Conservation (phyloP, 306 rosid species). For the Cucurbita pepo region DNA sequence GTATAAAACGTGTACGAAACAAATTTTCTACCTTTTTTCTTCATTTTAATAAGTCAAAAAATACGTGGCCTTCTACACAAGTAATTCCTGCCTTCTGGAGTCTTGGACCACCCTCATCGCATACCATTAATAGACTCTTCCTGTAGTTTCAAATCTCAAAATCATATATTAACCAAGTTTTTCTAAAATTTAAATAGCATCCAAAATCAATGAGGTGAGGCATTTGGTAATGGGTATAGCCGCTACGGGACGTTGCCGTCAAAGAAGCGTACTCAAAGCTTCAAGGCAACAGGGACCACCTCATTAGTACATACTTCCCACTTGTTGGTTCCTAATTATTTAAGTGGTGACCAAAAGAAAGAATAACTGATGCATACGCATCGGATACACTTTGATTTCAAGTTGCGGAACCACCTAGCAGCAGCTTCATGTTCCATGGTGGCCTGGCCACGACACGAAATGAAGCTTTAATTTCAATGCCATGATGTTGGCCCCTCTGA, state of each 20-base stretch:
- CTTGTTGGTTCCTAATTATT: background rate
- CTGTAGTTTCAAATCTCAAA: background rate
- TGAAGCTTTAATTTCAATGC: background rate
- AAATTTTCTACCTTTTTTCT: background rate
- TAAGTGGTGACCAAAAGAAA: background rate
- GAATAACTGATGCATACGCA: background rate
- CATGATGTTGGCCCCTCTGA: background rate
- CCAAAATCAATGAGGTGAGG: too few species aligned
- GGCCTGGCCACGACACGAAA: background rate
- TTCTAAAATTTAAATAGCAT: too few species aligned
- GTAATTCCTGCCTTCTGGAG: background rate
- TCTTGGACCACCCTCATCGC: background rate
- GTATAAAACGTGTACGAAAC: background rate
- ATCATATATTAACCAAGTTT: too few species aligned
- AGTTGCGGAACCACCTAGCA: too few species aligned
- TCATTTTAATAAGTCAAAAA: background rate
- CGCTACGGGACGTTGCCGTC: too few species aligned
- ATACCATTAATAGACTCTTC: background rate
- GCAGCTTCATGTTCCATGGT: too few species aligned
- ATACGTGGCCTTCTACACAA: background rate
- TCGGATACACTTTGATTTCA: background rate
- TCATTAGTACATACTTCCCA: too few species aligned
- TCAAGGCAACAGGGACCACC: too few species aligned
- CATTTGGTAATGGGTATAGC: too few species aligned
- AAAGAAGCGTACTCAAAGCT: too few species aligned